phyloP scores from a whole-genome alignment of 768 basidiomycete genomes.

The Leccinum sublutescens region DNA sequence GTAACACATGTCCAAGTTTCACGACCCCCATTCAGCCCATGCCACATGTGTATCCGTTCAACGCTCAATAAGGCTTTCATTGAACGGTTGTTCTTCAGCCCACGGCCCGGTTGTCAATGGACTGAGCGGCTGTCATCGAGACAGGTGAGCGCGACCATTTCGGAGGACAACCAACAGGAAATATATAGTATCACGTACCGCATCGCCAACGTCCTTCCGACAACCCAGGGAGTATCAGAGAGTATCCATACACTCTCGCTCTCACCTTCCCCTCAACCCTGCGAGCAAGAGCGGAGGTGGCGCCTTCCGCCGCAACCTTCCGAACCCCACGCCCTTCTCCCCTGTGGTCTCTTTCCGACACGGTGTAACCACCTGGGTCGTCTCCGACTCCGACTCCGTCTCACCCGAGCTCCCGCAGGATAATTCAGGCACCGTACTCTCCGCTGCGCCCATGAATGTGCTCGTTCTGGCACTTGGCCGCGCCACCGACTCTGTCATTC shows the following conservation, averaged over 20 bases:
- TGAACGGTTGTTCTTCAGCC: slow-evolving; percentile 11
- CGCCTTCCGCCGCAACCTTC: slow-evolving; percentile 8
- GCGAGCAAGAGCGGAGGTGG: background rate
- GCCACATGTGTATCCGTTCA: background rate
- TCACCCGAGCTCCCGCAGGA: slow-evolving; percentile 15
- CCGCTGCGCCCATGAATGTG: background rate
- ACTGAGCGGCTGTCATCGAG: slow-evolving; percentile 2
- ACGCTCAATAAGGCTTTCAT: background rate
- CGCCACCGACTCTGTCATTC: background rate
- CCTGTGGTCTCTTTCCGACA: background rate
- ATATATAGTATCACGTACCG: slow-evolving; percentile 6
- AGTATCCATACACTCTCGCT: background rate
- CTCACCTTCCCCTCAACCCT: background rate
- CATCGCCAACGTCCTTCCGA: background rate
- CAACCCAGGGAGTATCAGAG: background rate
- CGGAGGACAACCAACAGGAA: background rate
- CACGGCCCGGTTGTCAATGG: slow-evolving; percentile 2
- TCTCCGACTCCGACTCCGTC: slow-evolving; percentile 11
- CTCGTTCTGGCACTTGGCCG: background rate
- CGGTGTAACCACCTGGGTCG: background rate
- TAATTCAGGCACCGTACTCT: slow-evolving; percentile 5
- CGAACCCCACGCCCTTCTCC: slow-evolving; percentile 9
- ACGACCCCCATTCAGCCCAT: background rate
- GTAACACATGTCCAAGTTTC: background rate
- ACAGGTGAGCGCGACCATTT: background rate